Evolutionary conservation across 2,329 filamentous ascomycete genomes (phyloP), one percentile per base, ranked within the genome.

Genomic region (Apiospora arundinis): DNA sequence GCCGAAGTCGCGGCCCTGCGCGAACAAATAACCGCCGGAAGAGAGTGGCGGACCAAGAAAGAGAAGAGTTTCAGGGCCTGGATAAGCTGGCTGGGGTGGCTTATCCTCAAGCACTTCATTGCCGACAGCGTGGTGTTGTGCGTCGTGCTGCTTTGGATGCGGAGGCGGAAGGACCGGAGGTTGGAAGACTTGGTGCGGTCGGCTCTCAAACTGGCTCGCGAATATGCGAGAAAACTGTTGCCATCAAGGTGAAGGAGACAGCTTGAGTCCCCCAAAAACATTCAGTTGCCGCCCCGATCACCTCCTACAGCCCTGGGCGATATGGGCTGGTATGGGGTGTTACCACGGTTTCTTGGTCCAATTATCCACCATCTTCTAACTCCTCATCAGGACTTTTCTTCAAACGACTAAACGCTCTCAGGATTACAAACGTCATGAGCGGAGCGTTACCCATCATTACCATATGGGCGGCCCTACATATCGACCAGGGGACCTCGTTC

Each of bases 1-100:
- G 93, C 95, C 21, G 96, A 99, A 82, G 90, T 99, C 44, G 95
- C 96, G 1, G 96, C 96, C 0, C 83, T 98, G 73, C 89, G 96
- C 46, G 96, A 99, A 82, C 95, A 98, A 79, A 92, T 98, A 75
- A 92, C 94, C 70, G 89, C 90, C 0, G 91, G 93, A 0, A 87
- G 93, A 16, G 89, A 95, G 75, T 92, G 92, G 83, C 89, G 89
- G 73, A 88, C 89, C 23, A 89, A 89, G 75, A 91, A 88, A 75
- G 88, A 89, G 73, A 89, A 89, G 73, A 91, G 89, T 70, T 81
- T 93, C 32, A 87, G 90, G 67, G 87, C 91, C 1, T 97, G 94
- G 93, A 67, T 92, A 0, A 85, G 89, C 63, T 94, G 94, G 88
- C 76, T 92, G 4, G 80, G 92, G 0, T 95, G 92, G 92, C 82